Base-by-base conservation (phyloP, 2,329 filamentous ascomycete genomes). In the Apiospora kogelbergensis region DNA sequence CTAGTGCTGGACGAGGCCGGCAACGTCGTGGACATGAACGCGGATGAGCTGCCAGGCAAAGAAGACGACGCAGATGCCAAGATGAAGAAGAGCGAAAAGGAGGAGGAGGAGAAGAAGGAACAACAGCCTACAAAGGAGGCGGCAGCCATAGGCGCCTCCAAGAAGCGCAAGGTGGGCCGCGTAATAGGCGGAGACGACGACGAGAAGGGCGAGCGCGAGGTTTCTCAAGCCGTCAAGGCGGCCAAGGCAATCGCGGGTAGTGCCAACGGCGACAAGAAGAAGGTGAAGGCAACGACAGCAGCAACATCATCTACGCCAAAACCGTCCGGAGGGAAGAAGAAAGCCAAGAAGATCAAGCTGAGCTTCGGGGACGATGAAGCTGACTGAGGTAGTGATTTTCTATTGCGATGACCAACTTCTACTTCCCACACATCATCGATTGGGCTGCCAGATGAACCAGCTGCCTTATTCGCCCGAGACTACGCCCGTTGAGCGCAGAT, bases 1-100 rank as follows among this genome's bases (percentile, higher is more conserved):
- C 85, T 93, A 0, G 89, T 93, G 66, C 88, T 96, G 4, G 88
- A 95, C 73, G 92, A 94, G 76, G 84, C 87, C 5, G 91, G 89
- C 65, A 91, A 93, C 68, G 85, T 90, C 40, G 86, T 91, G 40
- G 63, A 79, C 81, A 73, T 88, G 74, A 71, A 86, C 81, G 74
- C 45, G 20, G 71, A 67, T 30, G 81, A 73, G 42, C 71, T 69
- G 17, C 69, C 74, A 71, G 77, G 75, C 71, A 72, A 76, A 67
- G 76, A 76, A 65, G 78, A 78, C 65, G 73, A 74, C 68, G 72
- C 71, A 85, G 70, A 81, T 77, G 71, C 72, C 73, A 75, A 72
- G 71, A 72, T 72, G 68, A 69, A 67, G 73, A 26, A 64, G 37
- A n/a, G 24, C 11, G 46, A 53, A 3, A 9, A 69, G 72, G 73